These are phyloP conservation scores for Chenopodium suecicum DNA, from an alignment of 148 eudicot genomes.

Conservation along the genomic window DNA sequence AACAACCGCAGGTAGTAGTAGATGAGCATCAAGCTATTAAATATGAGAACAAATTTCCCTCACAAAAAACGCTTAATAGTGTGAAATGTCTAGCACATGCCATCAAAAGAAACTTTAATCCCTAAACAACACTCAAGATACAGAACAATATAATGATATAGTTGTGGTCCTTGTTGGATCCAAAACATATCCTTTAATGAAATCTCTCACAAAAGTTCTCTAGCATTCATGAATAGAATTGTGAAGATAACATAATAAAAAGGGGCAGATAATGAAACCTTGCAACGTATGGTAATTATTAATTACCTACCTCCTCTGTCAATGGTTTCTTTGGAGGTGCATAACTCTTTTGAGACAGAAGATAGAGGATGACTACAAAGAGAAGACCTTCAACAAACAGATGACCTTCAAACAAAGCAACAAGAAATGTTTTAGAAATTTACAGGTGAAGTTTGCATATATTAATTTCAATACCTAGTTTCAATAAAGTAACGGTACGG, in stretches of 20 bases:
- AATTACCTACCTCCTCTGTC: slow-evolving; percentile 62
- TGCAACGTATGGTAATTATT: too few relatives aligned
- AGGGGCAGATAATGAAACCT: background rate
- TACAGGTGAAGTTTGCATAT: background rate
- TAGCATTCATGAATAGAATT: background rate
- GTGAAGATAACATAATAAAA: background rate
- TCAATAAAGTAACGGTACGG: background rate
- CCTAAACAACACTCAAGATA: background rate
- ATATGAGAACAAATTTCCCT: background rate
- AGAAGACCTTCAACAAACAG: slow-evolving; percentile 93
- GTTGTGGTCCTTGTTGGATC: too few relatives aligned
- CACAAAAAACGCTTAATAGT: background rate
- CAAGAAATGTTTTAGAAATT: background rate
- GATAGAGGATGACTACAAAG: slow-evolving; percentile 68
- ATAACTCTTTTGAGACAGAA: slow-evolving; percentile 87
- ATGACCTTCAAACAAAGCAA: slow-evolving; percentile 62
- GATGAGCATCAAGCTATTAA: background rate
- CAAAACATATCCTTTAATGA: background rate
- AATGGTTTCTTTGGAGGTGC: slow-evolving; percentile 94
- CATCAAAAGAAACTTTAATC: background rate
- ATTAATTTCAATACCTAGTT: too few relatives aligned
- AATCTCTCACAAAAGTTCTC: background rate
- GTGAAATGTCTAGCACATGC: background rate
- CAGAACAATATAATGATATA: background rate
- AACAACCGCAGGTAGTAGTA: background rate